These are phyloP conservation scores for Durio zibethinus DNA, from an alignment of 345 rosid species.

Conservation along the genomic window DNA sequence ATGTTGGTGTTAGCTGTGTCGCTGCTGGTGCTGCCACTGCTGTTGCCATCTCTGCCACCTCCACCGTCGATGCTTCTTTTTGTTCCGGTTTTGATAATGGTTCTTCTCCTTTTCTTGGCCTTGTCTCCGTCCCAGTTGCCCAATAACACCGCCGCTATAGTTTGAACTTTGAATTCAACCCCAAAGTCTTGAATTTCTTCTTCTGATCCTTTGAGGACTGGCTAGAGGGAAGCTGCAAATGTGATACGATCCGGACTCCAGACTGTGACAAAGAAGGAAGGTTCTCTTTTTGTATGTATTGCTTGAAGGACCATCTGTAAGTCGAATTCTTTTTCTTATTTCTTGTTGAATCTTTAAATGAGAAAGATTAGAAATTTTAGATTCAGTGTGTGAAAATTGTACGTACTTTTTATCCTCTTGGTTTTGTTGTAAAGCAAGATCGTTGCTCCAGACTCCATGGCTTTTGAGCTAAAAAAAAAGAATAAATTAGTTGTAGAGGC, in stretches of 20 bases:
- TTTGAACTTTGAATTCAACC: not conserved
- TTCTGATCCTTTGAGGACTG: not conserved
- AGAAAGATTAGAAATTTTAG: not conserved
- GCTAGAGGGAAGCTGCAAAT: not conserved
- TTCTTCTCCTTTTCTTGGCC: constrained; percentile 23
- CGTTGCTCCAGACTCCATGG: not conserved
- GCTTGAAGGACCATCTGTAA: not conserved
- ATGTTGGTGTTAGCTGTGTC: constrained; percentile 13
- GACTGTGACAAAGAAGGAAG: not conserved
- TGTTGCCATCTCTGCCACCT: constrained; percentile 28
- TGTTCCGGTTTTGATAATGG: constrained; percentile 26
- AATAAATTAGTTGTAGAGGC: not conserved
- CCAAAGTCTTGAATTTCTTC: not conserved
- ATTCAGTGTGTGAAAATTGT: not conserved
- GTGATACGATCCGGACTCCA: not conserved
- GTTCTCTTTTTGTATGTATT: not conserved
- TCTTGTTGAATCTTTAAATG: not conserved
- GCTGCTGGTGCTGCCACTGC: constrained; percentile 26
- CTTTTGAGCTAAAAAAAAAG: not conserved
- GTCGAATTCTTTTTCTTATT: not conserved
- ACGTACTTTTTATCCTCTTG: not conserved
- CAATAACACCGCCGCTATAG: not conserved
- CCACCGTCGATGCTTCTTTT: constrained; percentile 24
- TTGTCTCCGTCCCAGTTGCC: constrained; percentile 11
- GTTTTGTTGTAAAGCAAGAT: not conserved